Percentiles rank a stretch among this genome's conserved stretches.
Evolutionary conservation across 495 filamentous ascomycete species (phyloP).

Genomic region (Tuber indicum): DNA sequence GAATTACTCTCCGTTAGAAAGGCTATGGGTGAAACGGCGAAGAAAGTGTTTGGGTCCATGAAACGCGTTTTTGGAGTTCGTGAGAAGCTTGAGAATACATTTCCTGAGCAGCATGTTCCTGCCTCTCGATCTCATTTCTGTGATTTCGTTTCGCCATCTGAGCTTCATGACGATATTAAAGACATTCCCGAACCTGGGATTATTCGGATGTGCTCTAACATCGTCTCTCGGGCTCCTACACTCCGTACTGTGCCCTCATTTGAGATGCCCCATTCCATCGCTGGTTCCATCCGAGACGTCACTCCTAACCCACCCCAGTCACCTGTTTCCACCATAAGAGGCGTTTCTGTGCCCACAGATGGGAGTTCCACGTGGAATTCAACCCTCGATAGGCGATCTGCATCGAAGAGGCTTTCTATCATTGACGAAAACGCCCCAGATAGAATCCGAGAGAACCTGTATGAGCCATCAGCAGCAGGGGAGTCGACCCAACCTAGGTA

Average conservation of each 20-base stretch:
- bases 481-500: conserved; percentile 26
- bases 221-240: conserved; percentile 34
- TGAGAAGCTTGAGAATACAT: conserved; percentile 30
- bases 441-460: conserved; percentile 26
- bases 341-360: conserved; percentile 23
- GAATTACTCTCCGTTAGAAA: conserved; percentile 27
- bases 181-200: conserved; percentile 35
- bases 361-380: conserved; percentile 34
- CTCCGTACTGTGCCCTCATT: conserved; percentile 36
- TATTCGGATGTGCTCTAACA: conserved; percentile 30
- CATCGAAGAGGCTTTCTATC: conserved; percentile 28
- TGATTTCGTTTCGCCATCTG: conserved; percentile 36
- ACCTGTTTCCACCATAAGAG: conserved; percentile 16
- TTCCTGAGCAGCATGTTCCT: conserved; percentile 39
- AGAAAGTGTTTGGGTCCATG: conserved; percentile 39
- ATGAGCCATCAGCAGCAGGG: conserved; percentile 18
- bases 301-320: conserved; percentile 9
- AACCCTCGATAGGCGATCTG: conserved; percentile 18
- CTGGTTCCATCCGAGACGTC: conserved; percentile 34
- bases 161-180: conserved; percentile 23
- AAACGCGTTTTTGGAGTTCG: conserved; percentile 34
- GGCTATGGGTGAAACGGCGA: conserved; percentile 32
- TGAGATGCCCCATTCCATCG: conserved; percentile 37
- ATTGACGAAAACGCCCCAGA: conserved; percentile 32
- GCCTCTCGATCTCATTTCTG: conserved; percentile 33